Evolutionary conservation across 2,329 filamentous ascomycete species (phyloP).

Genomic region (Arthrobotrys musiformis): DNA sequence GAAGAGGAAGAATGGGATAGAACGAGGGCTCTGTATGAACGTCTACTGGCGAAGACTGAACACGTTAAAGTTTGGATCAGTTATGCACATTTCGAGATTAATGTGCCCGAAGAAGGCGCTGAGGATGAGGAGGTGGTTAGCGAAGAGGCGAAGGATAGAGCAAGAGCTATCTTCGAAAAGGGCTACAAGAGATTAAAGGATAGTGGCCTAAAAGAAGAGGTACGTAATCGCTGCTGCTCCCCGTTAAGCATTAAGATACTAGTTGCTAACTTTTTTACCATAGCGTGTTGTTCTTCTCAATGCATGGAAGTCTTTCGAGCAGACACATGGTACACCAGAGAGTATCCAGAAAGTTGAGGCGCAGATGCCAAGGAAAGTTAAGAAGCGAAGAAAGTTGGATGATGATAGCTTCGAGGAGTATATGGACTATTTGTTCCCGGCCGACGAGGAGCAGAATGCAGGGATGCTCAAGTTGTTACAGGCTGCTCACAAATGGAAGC

Average conservation of each 20-base stretch:
- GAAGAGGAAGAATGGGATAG: conserved; percentile 90
- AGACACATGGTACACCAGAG: conserved; percentile 78
- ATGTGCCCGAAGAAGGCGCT: conserved; percentile 78
- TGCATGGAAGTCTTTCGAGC: conserved; percentile 92
- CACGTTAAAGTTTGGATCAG: conserved; percentile 99
- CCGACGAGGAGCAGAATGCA: conserved; percentile 86
- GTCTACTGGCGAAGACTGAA: conserved; percentile 91
- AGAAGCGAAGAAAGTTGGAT: conserved; percentile 89
- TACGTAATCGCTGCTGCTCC: conserved; percentile 60
- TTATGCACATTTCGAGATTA: conserved; percentile 98
- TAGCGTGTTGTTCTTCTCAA: conserved; percentile 87
- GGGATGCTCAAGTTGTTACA: conserved; percentile 85
- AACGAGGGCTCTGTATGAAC: conserved; percentile 85
- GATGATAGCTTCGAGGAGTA: conserved; percentile 97
- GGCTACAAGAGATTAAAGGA: conserved; percentile 89
- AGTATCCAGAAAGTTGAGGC: conserved; percentile 86
- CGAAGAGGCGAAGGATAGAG: conserved; percentile 83
- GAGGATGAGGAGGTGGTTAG: conserved; percentile 74
- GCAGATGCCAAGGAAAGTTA: conserved; percentile 92
- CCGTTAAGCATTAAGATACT: conserved; percentile 30
- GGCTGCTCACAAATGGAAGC: conserved; percentile 89
- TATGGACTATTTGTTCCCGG: conserved; percentile 95
- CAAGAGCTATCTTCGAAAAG: conserved; percentile 83
- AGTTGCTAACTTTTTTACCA: conserved; percentile 60
- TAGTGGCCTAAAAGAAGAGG: conserved; percentile 88